A percentile compares a stretch with the other conserved stretches of the same genome.
Conservation (phyloP, 2,329 filamentous ascomycete species). For the Diatrype stigma region DNA sequence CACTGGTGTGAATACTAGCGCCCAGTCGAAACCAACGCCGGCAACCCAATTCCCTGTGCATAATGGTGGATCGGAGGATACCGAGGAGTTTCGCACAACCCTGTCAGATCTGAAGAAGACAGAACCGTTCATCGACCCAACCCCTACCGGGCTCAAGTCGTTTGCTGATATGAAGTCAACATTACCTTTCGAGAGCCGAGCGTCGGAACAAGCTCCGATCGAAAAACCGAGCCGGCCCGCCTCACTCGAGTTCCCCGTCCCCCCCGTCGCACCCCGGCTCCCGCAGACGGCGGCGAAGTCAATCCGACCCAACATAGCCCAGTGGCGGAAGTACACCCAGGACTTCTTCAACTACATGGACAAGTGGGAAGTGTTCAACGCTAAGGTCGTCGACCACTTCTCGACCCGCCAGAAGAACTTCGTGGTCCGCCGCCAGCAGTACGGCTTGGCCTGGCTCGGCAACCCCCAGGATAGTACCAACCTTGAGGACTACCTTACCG, state of each 20-base stretch:
- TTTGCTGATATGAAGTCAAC: conserved; percentile 53
- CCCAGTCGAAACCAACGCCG: conserved; percentile 8
- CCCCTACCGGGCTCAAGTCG: conserved; percentile 44
- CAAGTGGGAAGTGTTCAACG: conserved; percentile 48
- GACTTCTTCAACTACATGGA: conserved; percentile 52
- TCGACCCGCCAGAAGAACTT: conserved; percentile 44
- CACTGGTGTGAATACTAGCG: conserved; percentile 11
- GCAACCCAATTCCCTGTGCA: conserved; percentile 23
- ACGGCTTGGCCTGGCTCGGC: conserved; percentile 43
- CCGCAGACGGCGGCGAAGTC: conserved; percentile 39
- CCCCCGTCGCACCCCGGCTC: conserved; percentile 46
- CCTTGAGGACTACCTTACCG: conserved; percentile 54
- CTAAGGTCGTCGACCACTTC: conserved; percentile 53
- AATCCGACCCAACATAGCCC: conserved; percentile 36
- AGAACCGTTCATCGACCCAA: conserved; percentile 47
- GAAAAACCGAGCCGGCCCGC: conserved; percentile 29
- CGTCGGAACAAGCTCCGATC: conserved; percentile 38
- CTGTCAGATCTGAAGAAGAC: conserved; percentile 53
- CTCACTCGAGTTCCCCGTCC: conserved; percentile 41
- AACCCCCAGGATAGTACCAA: conserved; percentile 30
- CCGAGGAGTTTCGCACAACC: conserved; percentile 49
- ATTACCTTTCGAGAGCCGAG: conserved; percentile 52
- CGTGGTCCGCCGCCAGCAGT: conserved; percentile 32
- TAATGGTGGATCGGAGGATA: conserved; percentile 52
- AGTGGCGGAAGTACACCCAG: conserved; percentile 49